Evolutionary conservation across 2,329 filamentous ascomycete species (phyloP).

Genomic region (Aspergillus sp.): DNA sequence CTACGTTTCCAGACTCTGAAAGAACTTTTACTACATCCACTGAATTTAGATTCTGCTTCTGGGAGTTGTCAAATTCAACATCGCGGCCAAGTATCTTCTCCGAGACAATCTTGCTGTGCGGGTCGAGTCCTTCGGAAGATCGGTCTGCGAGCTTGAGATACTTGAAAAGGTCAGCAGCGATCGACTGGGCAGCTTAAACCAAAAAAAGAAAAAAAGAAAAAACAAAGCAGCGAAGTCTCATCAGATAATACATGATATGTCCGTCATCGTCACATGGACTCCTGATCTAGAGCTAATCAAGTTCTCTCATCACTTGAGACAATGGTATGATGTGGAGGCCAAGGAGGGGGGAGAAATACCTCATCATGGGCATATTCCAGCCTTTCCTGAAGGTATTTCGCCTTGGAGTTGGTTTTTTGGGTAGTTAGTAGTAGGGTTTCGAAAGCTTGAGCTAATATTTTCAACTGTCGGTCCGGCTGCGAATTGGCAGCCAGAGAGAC

Average conservation of each 20-base stretch:
- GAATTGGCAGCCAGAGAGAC: conserved; percentile 27
- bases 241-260: conserved; percentile 60
- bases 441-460: conserved; percentile 40
- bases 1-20: conserved; percentile 65
- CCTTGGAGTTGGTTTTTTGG: conserved; percentile 39
- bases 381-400: conserved; percentile 38
- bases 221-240: conserved; percentile 30
- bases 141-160: conserved; percentile 36
- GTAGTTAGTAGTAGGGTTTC: conserved; percentile 44
- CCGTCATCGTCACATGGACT: conserved; percentile 65
- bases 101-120: conserved; percentile 30
- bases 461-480: conserved; percentile 37
- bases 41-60: conserved; percentile 64
- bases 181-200: conserved; percentile 16
- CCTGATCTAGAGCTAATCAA: conserved; percentile 82
- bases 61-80: conserved; percentile 29
- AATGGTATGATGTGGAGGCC: conserved; percentile 3
- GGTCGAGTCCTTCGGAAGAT: conserved; percentile 30
- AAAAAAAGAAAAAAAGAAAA: neutral
- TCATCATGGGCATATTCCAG: conserved; percentile 41
- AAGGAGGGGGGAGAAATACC: conserved; percentile 28
- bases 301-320: conserved; percentile 52
- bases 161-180: conserved; percentile 33
- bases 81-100: conserved; percentile 33
- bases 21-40: conserved; percentile 58